Base-by-base conservation (phyloP, 371 early-diverging fungal species). In the Agmasoma carcini region DNA sequence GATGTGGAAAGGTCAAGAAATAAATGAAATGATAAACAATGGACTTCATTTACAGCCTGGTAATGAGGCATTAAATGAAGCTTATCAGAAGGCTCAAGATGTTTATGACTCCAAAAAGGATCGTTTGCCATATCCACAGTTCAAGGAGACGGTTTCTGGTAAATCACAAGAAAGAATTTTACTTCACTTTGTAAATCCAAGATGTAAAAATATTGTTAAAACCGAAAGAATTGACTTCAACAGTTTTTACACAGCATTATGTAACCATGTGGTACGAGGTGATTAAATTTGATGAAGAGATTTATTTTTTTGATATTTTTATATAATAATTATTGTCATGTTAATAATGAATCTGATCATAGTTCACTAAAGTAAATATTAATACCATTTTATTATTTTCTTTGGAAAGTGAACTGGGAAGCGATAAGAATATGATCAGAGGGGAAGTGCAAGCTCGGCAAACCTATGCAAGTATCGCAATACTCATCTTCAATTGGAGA, bases 161-260 rank as follows among this genome's bases (percentile, higher is more conserved):
- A 89, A 90, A 22, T 92, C 94, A 2, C 99, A 99, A 78, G 95
- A 93, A 17, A 86, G 99, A 67, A 95, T 96, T 83, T 76, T 99
- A 62, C 79, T 95, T 26, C 84, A 87, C 60, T 95, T 92, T 74
- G 81, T 99, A 39, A 97, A 97, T 70, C 97, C 99, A 31, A 87
- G 88, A n/a, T 85, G 85, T 0, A 91, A 90, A 6, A 57, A 50
- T 33, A 50, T 56, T 1, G 58, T 74, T 19, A 65, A 73, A 15
- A 76, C 72, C 0, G 74, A 76, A 56, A 77, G 74, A 49, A 76
- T 76, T 34, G 71, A 74, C 52, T 76, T 60, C 61, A 66, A 61
- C n/a, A 65, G 56, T 29, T 76, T 76, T 59, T 74, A 68, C 55
- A 66, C 65, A 36, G 62, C 67, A 23, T 39, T 75, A 29, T 66